A percentile compares a stretch with the other conserved stretches of the same genome.
These are phyloP conservation scores for Haplosporangium gracile DNA, from an alignment of 192 early-diverging fungal species.

Conservation along the genomic window DNA sequence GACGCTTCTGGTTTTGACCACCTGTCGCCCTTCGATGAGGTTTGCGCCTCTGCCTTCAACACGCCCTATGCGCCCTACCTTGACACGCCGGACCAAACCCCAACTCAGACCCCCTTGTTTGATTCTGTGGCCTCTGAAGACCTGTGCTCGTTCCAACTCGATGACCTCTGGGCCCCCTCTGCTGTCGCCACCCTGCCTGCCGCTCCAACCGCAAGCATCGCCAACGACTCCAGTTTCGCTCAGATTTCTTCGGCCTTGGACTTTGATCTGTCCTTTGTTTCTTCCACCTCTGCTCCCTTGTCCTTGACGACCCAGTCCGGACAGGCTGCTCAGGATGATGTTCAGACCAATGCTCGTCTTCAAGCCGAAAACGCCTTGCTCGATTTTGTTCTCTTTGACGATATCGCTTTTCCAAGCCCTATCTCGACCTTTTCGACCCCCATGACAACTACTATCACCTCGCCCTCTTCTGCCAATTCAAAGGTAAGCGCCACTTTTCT, in stretches of 20 bases:
- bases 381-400: slow-evolving; percentile 59
- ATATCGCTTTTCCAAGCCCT: slow-evolving; percentile 51
- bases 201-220: background rate
- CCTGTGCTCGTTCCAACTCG: slow-evolving; percentile 20
- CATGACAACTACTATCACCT: slow-evolving; percentile 28
- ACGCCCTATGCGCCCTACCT: slow-evolving; percentile 45
- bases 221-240: background rate
- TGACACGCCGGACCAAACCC: slow-evolving; percentile 58
- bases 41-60: slow-evolving; percentile 48
- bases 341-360: slow-evolving; percentile 30
- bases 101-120: slow-evolving; percentile 51
- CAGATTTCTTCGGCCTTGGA: slow-evolving; percentile 7
- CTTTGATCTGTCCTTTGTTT: slow-evolving; percentile 18
- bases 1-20: slow-evolving; percentile 53
- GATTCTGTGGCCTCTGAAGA: slow-evolving; percentile 59
- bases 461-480: slow-evolving; percentile 30
- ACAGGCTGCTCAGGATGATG: slow-evolving; percentile 5
- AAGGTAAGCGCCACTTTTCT: slow-evolving; percentile 10
- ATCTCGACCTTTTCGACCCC: slow-evolving; percentile 50
- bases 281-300: background rate
- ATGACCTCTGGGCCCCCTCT: slow-evolving; percentile 34
- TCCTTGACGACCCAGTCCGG: slow-evolving; percentile 23
- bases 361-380: slow-evolving; percentile 59
- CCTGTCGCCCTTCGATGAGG: slow-evolving; percentile 48
- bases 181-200: background rate